Base-by-base conservation (phyloP, 768 basidiomycete genomes). In the Russula virescens region DNA sequence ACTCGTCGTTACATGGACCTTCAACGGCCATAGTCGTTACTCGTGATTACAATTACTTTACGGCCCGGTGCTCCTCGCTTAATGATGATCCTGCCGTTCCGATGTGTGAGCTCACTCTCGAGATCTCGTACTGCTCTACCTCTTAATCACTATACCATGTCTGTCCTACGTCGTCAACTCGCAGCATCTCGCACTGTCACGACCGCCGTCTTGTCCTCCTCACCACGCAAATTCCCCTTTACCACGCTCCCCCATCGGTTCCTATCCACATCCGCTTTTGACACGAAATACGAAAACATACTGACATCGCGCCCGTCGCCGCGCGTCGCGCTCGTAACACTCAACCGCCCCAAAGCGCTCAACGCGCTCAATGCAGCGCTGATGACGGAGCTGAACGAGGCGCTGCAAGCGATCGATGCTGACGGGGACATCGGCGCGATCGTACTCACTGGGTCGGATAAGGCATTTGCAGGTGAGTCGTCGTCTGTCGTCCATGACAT, bases 361-460 rank as follows among this genome's bases (percentile, higher is more conserved):
- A 98, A 97, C 71, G 95, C 97, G 4, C 79, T 99, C 62, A 87
- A 81, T 69, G 82, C 84, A 25, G 85, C 89, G 7, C 80, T 98
- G 61, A 89, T 98, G 73, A 74, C 75, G 16, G 91, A 94, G 72
- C 80, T 98, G 49, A 92, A 94, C 70, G 77, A 81, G 28, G 93
- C 93, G 6, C 73, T 65, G 43, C 61, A 23, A 10, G 35, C 52
- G 35, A 83, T 86, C 2, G 91, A 94, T 62, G 75, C 72, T 18
- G 94, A 98, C 71, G 79, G 81, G 35, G 74, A 76, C 7, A 77
- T 95, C 40, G 85, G 91, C 49, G 92, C 93, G 6, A 83, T 98
- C 70, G 94, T 99, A 16, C 73, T 99, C 58, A 98, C 96, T 0
- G 96, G 96, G 2, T 91, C 89, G 28, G 91, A 91, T 65, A 88